Evolutionary conservation across 1,139 yeast species (phyloP).

Genomic region (Waltiozyma sp.): DNA sequence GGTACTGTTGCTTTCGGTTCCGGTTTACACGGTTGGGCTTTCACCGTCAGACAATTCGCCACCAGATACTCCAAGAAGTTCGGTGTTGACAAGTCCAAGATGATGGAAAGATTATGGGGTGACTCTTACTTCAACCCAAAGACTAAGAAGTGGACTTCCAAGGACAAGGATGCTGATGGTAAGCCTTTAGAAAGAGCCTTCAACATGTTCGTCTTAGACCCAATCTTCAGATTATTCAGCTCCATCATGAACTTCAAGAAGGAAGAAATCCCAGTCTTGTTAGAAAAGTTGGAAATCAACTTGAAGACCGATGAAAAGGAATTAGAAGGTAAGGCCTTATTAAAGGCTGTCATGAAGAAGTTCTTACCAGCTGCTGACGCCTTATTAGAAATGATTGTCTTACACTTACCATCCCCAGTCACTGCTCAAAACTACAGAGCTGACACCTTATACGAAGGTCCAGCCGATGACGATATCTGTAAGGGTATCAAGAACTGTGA

Average conservation of each 20-base stretch:
- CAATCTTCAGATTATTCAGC: conserved; percentile 94
- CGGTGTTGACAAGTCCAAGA: conserved; percentile 96
- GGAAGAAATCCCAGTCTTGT: conserved; percentile 83
- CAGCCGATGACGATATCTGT: conserved; percentile 87
- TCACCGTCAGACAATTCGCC: conserved; percentile 99
- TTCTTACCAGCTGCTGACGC: conserved; percentile 99
- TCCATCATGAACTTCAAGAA: conserved; percentile 96
- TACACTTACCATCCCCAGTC: conserved; percentile 99
- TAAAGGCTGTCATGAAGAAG: conserved; percentile 98
- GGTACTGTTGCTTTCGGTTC: conserved; percentile 99
- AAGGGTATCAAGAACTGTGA: conserved; percentile 96
- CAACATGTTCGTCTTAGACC: conserved; percentile 98
- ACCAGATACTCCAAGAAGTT: conserved; percentile 97
- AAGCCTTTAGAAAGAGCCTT: conserved; percentile 96
- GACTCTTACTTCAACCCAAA: conserved; percentile 99
- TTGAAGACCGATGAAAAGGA: conserved; percentile 94
- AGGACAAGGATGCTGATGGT: conserved; percentile 93
- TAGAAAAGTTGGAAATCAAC: conserved; percentile 85
- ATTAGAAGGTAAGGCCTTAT: conserved; percentile 95
- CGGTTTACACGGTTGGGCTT: conserved; percentile 99
- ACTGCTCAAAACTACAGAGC: conserved; percentile 99
- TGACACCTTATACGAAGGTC: conserved; percentile 98
- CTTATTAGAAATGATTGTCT: conserved; percentile 95
- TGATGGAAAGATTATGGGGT: conserved; percentile 99
- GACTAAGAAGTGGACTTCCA: conserved; percentile 99